These are phyloP conservation scores for Trifolium dubium DNA, from an alignment of 306 rosid species.

Conservation along the genomic window DNA sequence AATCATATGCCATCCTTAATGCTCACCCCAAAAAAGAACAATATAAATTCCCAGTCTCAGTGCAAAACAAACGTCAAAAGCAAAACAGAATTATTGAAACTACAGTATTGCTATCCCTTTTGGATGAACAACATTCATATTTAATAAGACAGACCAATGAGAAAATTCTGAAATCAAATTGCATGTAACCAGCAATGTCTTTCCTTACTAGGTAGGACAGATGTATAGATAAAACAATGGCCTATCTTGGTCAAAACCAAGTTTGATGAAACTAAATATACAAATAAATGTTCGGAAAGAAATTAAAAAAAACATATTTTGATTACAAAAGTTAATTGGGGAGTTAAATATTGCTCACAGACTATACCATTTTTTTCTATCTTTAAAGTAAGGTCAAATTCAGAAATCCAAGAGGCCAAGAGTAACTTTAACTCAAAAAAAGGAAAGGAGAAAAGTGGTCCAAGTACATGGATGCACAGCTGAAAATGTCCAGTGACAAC, in stretches of 20 bases:
- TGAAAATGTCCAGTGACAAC: constrained; percentile 50
- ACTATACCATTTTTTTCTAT: constrained; percentile 45
- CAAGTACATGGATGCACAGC: constrained; percentile 55
- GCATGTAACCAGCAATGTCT: constrained; percentile 9
- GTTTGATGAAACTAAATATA: constrained; percentile 1
- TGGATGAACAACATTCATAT: not conserved
- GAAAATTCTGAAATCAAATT: not conserved
- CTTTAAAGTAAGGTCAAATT: constrained; percentile 44
- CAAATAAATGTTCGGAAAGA: not conserved
- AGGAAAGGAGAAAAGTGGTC: constrained; percentile 35
- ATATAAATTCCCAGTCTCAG: not conserved
- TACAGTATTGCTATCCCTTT: not conserved
- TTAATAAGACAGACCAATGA: not conserved
- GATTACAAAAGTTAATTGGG: constrained; percentile 2
- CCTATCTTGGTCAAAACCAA: not conserved
- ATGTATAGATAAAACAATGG: not conserved
- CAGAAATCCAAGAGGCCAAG: constrained; percentile 42
- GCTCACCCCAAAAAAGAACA: not conserved
- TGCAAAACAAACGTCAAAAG: constrained; percentile 7
- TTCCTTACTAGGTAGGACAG: not conserved
- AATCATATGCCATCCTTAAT: constrained; percentile 1
- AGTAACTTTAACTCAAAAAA: constrained; percentile 45
- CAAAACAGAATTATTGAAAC: not conserved
- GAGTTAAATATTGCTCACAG: constrained; percentile 45
- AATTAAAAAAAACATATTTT: not conserved